Percentiles rank a stretch among this genome's conserved stretches.
phyloP scores from a whole-genome alignment of 2,329 filamentous ascomycete genomes.

The Gnomoniopsis sp. region DNA sequence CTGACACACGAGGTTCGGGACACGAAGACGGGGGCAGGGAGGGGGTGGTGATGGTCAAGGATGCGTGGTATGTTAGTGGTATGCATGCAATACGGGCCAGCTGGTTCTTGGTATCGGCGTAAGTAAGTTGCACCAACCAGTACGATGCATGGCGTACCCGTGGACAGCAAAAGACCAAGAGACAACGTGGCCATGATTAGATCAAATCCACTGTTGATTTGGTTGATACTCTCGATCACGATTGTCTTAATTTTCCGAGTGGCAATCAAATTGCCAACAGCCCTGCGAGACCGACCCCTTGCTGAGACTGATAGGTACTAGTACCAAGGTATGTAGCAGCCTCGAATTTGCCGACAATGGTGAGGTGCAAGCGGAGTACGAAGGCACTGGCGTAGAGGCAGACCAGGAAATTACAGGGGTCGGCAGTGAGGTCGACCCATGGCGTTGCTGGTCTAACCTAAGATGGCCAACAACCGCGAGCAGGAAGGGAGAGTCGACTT shows the following conservation, averaged over 20 bases:
- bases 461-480: not conserved
- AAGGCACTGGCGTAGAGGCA: no score
- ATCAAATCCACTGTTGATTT: no score
- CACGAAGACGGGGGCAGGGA: not conserved
- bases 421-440: conserved; percentile 2
- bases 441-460: not conserved
- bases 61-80: not conserved
- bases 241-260: no score
- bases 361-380: conserved; percentile 6
- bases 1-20: conserved; percentile 2
- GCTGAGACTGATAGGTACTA: no score
- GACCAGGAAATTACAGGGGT: conserved; percentile 17
- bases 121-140: not conserved
- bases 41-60: not conserved
- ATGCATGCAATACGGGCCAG: not conserved
- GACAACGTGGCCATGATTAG: not conserved
- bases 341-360: not conserved
- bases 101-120: not conserved
- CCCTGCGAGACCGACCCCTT: no score
- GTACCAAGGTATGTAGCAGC: no score
- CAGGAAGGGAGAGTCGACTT: not conserved
- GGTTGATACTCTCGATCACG: no score
- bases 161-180: no score
- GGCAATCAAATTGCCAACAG: no score
- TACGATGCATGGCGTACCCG: no score